These are phyloP conservation scores for Phytophthora constricta DNA, from an alignment of 352 stramenopile genomes.

Conservation along the genomic window DNA sequence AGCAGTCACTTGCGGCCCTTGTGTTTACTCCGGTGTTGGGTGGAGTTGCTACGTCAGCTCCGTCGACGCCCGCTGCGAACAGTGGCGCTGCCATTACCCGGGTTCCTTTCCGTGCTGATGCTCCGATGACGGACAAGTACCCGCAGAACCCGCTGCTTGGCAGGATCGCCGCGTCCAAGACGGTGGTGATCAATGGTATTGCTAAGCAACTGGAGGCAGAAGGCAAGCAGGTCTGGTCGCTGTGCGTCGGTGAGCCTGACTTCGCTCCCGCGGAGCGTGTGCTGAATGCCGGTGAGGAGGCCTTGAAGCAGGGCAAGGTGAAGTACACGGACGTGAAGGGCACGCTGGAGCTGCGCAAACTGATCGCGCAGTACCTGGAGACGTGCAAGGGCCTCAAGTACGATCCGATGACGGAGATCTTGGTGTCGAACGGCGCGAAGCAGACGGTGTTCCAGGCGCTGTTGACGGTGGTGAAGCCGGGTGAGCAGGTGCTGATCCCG, in stretches of 20 bases:
- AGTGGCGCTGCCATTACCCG: background rate
- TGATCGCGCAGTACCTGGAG: slow-evolving; percentile 92
- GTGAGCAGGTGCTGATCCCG: slow-evolving; percentile 96
- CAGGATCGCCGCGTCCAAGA: slow-evolving; percentile 90
- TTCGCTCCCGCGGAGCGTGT: slow-evolving; percentile 92
- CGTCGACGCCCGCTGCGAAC: background rate
- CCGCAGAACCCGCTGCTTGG: slow-evolving; percentile 83
- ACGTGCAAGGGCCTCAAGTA: slow-evolving; percentile 92
- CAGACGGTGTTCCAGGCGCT: slow-evolving; percentile 95
- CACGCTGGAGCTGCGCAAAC: slow-evolving; percentile 84
- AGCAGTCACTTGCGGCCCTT: slow-evolving; percentile 67
- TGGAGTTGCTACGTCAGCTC: background rate
- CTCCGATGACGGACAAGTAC: slow-evolving; percentile 60
- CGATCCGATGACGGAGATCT: slow-evolving; percentile 89
- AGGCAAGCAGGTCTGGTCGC: slow-evolving; percentile 90
- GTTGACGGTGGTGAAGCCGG: slow-evolving; percentile 89
- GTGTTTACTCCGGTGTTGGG: slow-evolving; percentile 20
- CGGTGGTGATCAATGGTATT: slow-evolving; percentile 94
- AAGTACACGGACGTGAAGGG: slow-evolving; percentile 96
- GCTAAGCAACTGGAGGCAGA: slow-evolving; percentile 97
- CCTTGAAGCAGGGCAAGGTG: slow-evolving; percentile 82
- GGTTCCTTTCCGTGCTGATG: background rate
- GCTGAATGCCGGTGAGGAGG: slow-evolving; percentile 87
- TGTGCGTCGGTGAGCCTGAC: slow-evolving; percentile 97
- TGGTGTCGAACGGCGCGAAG: slow-evolving; percentile 97